Evolutionary conservation across 495 filamentous ascomycete genomes (phyloP).

Genomic region (Lophiotrema nucula): DNA sequence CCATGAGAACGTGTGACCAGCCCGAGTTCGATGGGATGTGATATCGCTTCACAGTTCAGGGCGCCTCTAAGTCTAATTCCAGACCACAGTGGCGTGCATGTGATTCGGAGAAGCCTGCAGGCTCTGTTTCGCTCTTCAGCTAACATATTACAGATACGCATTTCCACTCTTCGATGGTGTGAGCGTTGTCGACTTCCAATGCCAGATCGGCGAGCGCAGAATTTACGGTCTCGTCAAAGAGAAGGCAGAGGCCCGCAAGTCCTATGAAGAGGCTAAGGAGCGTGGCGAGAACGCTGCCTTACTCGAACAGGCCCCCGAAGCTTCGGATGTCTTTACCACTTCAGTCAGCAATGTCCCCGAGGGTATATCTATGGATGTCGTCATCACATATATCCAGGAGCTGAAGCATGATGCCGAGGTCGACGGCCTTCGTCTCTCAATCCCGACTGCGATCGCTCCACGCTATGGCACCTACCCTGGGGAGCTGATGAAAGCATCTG

Average conservation of each 20-base stretch:
- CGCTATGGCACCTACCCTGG: slow-evolving; percentile 58
- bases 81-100: no score
- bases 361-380: slow-evolving; percentile 50
- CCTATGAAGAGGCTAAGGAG: slow-evolving; percentile 56
- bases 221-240: slow-evolving; percentile 64
- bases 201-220: slow-evolving; percentile 49
- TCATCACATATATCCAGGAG: slow-evolving; percentile 64
- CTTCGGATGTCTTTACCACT: slow-evolving; percentile 63
- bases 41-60: no score
- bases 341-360: slow-evolving; percentile 63
- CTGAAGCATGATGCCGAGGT: slow-evolving; percentile 63
- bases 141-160: slow-evolving; percentile 46
- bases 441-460: slow-evolving; percentile 64
- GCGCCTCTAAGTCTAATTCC: no score
- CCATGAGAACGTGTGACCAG: no score
- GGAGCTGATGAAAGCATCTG: slow-evolving; percentile 23
- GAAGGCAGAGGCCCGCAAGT: slow-evolving; percentile 53
- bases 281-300: slow-evolving; percentile 61
- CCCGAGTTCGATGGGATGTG: no score
- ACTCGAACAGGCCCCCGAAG: slow-evolving; percentile 56
- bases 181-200: slow-evolving; percentile 61
- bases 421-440: slow-evolving; percentile 64
- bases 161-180: slow-evolving; percentile 70
- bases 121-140: not conserved
- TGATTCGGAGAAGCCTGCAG: no score